Base-by-base conservation (phyloP, 306 rosid genomes). In the Vigna hirtella region DNA sequence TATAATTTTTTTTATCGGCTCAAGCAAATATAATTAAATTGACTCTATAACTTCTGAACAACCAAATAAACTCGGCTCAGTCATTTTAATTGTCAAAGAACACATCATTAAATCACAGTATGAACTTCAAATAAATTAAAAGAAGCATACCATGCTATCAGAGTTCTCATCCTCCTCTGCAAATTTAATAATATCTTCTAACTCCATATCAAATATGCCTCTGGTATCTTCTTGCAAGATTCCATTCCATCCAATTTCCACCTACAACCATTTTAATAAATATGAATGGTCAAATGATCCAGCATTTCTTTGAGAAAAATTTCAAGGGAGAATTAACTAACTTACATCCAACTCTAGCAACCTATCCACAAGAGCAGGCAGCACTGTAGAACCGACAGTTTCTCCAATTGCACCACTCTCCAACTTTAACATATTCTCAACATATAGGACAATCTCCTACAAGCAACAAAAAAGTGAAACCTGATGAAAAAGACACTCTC, bases 271-370 rank as follows among this genome's bases (percentile, higher is more conserved):
- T 57, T 74, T 71, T 61, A 59, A 66, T 13, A 56, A 24, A 77
- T 28, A 36, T 50, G 49, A 9, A 63, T 24, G 57, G 59, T 17
- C 49, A 79, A 61, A 73, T 2, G 55, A n/a, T 30, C 24, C 20
- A 38, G 57, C 32, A 20, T 49, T 70, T 12, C 65, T 57, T 57
- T 50, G 59, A 66, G 26, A 24, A 58, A 24, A 42, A 30, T 61
- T 11, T 49, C 50, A 50, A 12, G 38, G 75, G 51, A 47, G 45
- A 63, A 43, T 66, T 17, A 51, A 66, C 17, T 26, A 73, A 79
- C 97, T 82, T 88, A 95, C 99, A 86, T 95, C 99, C 87, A 93
- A 81, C 52, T 88, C 97, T 78, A 95, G 67, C 86, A 95, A 87
- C 88, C 84, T 88, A 73, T 91, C 96, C 78, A 95, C 90, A 76